Conservation (phyloP, 108 stramenopile genomes). For the Nitzschia sp. region DNA sequence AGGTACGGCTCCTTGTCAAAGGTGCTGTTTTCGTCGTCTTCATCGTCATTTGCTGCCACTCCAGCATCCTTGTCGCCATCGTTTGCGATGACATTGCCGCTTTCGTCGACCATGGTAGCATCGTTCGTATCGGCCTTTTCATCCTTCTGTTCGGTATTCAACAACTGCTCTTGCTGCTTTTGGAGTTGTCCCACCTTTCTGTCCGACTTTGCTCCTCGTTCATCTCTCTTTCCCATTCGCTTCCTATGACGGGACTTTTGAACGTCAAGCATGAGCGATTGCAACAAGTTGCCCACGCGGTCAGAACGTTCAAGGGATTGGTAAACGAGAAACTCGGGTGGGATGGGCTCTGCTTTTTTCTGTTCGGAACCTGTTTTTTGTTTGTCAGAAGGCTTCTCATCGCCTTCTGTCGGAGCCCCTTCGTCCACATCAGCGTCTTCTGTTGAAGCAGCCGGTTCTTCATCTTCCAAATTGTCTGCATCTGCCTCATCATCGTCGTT, state of each 20-base stretch:
- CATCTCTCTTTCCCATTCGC: not conserved
- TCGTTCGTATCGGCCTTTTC: not conserved
- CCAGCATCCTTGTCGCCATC: not conserved
- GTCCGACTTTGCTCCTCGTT: not conserved
- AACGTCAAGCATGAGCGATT: not conserved
- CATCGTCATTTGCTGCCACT: not conserved
- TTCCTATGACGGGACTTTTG: constrained; percentile 15
- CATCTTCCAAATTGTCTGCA: not conserved
- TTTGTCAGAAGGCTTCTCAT: not conserved
- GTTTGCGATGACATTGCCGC: not conserved
- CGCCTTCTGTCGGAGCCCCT: not conserved
- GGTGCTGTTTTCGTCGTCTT: not conserved
- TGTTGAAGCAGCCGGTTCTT: not conserved
- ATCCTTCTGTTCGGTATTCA: not conserved
- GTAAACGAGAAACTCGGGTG: constrained; percentile 1
- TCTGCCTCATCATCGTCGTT: not conserved
- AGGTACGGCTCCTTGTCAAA: constrained; percentile 1
- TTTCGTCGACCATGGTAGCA: not conserved
- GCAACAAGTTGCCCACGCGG: not conserved
- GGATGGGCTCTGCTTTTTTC: not conserved
- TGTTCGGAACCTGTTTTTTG: not conserved
- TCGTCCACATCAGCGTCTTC: not conserved
- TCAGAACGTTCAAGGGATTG: not conserved
- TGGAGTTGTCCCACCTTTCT: not conserved
- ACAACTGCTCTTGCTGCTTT: not conserved